Conservation (phyloP, 768 basidiomycete genomes). For the Naganishia friedmannii region DNA sequence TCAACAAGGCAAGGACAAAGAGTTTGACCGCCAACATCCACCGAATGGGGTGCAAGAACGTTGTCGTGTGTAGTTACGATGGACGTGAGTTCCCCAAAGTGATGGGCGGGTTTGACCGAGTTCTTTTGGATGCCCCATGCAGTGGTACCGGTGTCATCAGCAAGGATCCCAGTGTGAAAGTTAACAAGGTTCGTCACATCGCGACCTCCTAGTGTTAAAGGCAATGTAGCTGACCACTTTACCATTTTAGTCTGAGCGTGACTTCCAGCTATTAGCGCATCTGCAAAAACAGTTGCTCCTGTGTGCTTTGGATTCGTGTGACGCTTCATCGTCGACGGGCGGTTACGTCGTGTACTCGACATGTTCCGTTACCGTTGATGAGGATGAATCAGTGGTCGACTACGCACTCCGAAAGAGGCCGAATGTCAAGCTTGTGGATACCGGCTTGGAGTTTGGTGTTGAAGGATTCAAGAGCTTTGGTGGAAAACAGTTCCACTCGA, state of each 20-base stretch:
- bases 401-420: constrained; percentile 94
- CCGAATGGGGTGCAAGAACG: constrained; percentile 95
- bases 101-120: constrained; percentile 98
- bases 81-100: constrained; percentile 97
- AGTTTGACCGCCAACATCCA: constrained; percentile 95
- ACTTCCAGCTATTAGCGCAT: constrained; percentile 93
- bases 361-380: constrained; percentile 95
- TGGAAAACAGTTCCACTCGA: constrained; percentile 82
- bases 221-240: not conserved
- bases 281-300: constrained; percentile 97
- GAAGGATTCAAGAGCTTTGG: constrained; percentile 87
- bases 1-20: constrained; percentile 90
- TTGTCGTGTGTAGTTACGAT: constrained; percentile 93
- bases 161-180: constrained; percentile 94
- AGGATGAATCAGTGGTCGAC: constrained; percentile 96
- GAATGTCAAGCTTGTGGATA: constrained; percentile 84
- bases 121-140: constrained; percentile 93
- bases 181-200: constrained; percentile 76
- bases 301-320: constrained; percentile 94
- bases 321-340: constrained; percentile 81
- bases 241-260: constrained; percentile 72
- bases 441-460: constrained; percentile 86
- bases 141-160: constrained; percentile 97
- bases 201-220: not conserved
- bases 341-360: constrained; percentile 97